Conservation (phyloP, 2,329 filamentous ascomycete genomes). For the Teratosphaeria pseudoeucalypti region DNA sequence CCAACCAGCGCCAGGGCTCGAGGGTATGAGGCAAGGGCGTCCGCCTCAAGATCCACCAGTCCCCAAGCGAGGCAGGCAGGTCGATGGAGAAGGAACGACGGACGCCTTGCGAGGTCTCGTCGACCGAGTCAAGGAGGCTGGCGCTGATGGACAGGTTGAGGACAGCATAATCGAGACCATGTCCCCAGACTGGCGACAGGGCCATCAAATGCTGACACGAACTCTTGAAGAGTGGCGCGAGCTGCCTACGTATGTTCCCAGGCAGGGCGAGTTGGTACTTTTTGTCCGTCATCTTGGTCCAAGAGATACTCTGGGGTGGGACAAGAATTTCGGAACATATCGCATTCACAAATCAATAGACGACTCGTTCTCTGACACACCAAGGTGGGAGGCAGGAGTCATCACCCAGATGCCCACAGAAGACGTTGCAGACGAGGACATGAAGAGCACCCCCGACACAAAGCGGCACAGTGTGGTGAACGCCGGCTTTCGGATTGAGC, state of each 20-base stretch:
- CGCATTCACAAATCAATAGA: conserved; percentile 5
- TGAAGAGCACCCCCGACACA: conserved; percentile 32
- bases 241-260: conserved; percentile 43
- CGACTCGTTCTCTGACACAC: conserved; percentile 15
- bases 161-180: conserved; percentile 37
- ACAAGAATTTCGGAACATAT: conserved; percentile 16
- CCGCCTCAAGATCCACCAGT: not conserved
- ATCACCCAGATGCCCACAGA: conserved; percentile 43
- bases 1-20: not conserved
- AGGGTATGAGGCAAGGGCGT: not conserved
- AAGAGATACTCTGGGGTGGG: conserved; percentile 22
- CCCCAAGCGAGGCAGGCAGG: conserved; percentile 10
- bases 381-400: conserved; percentile 48
- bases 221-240: conserved; percentile 33
- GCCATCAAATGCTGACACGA: conserved; percentile 33
- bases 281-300: conserved; percentile 32
- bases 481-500: conserved; percentile 48
- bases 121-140: conserved; percentile 34
- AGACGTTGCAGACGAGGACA: conserved; percentile 33
- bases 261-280: conserved; percentile 47
- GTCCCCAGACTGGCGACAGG: conserved; percentile 48
- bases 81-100: conserved; percentile 44
- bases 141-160: conserved; percentile 28
- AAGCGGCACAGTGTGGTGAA: conserved; percentile 35
- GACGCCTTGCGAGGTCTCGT: conserved; percentile 44